Conservation (phyloP, 2,329 filamentous ascomycete species). For the Claviceps sp. region DNA sequence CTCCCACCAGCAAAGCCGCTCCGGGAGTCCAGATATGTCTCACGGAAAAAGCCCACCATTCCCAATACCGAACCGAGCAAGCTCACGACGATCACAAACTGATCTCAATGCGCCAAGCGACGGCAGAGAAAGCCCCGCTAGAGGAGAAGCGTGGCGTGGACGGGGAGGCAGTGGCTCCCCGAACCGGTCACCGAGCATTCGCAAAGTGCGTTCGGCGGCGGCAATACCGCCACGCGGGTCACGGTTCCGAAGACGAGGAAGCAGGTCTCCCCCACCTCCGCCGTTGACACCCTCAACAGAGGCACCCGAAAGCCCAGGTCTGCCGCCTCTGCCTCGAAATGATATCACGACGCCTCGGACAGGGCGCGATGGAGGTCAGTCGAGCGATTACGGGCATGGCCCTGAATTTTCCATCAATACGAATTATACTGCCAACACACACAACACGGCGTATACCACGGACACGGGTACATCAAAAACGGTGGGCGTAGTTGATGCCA, state of each 20-base stretch:
- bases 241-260: slow-evolving; percentile 35
- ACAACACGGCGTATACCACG: slow-evolving; percentile 26
- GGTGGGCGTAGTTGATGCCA: slow-evolving; percentile 82
- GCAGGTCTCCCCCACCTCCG: slow-evolving; percentile 50
- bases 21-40: slow-evolving; percentile 51
- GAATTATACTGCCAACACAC: slow-evolving; percentile 35
- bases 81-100: slow-evolving; percentile 61
- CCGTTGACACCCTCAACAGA: slow-evolving; percentile 56
- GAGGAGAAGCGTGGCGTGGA: slow-evolving; percentile 41
- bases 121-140: slow-evolving; percentile 64
- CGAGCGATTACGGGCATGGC: slow-evolving; percentile 33
- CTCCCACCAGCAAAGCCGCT: slow-evolving; percentile 49
- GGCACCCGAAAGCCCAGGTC: slow-evolving; percentile 52
- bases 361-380: slow-evolving; percentile 23
- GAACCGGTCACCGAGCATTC: slow-evolving; percentile 49
- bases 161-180: slow-evolving; percentile 34
- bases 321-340: slow-evolving; percentile 63
- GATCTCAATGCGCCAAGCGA: slow-evolving; percentile 56
- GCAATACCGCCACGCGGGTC: slow-evolving; percentile 46
- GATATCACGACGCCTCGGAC: slow-evolving; percentile 51
- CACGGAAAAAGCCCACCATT: slow-evolving; percentile 63
- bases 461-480: slow-evolving; percentile 49
- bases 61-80: slow-evolving; percentile 79
- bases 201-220: slow-evolving; percentile 76
- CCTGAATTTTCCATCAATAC: slow-evolving; percentile 45